phyloP scores from a whole-genome alignment of 225 moss, liverwort and hornwort species.

The Marchantia paleacea region DNA sequence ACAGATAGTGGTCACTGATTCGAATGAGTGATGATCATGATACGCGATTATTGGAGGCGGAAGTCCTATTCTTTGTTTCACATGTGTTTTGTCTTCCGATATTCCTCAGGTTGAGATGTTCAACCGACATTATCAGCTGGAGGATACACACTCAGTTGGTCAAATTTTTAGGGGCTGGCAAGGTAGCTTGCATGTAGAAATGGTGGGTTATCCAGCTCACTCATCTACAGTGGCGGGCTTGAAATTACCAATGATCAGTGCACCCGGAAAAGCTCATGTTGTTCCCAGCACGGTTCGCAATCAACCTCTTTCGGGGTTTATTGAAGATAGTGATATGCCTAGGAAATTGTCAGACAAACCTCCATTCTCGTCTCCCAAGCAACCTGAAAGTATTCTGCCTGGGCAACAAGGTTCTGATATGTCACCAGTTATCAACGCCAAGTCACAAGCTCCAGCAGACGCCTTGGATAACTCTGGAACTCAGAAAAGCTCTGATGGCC shows the following conservation, averaged over 20 bases:
- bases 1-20: background rate
- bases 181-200: slow-evolving; percentile 15
- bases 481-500: slow-evolving; percentile 3
- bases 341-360: background rate
- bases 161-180: slow-evolving; percentile 24
- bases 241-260: background rate
- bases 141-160: slow-evolving; percentile 16
- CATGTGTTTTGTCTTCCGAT: background rate
- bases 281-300: background rate
- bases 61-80: background rate
- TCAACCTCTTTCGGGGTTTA: background rate
- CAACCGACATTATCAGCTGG: slow-evolving; percentile 16
- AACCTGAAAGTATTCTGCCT: background rate
- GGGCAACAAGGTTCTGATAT: background rate
- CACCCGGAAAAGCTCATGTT: background rate
- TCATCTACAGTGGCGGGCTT: background rate
- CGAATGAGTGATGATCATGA: background rate
- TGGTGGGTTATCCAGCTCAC: background rate
- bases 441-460: background rate
- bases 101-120: slow-evolving; percentile 22
- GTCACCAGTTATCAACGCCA: background rate
- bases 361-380: background rate
- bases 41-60: background rate
- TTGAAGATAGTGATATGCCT: background rate
- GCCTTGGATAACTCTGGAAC: background rate